Evolutionary conservation across 2,329 filamentous ascomycete species (phyloP), one percentile per base, ranked within the genome.

Genomic region (Fusarium mundagurra): DNA sequence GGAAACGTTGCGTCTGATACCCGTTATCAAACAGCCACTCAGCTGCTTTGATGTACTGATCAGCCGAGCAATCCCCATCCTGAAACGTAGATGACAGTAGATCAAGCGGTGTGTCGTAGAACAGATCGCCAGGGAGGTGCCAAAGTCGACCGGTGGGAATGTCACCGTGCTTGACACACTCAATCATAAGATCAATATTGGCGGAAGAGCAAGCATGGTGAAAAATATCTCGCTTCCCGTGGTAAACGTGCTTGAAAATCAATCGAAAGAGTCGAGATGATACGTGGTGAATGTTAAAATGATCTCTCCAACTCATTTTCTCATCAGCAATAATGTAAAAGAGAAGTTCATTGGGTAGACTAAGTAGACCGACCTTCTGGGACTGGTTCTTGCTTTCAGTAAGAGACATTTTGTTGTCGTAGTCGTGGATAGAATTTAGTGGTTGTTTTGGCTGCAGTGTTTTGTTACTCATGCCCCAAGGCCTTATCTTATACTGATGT

Each of bases 171-270:
- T 29, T 47, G 44, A 47, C 0, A 8, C 44, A 47, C 44, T 29
- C 44, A 29, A 22, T 29, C 0, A 47, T 47, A 2, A 47, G 9
- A 29, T 29, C 27, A 16, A 47, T 24, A 9, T 47, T 29, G 27
- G 5, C 44, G 0, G 0, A 3, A 5, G 4, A 47, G 18, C 44
- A 47, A 16, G 44, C 44, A 3, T 10, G 1, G 5, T 3, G 4
- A 16, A 47, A 47, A 3, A 29, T 11, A 16, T 47, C 44, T 22
- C 24, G 24, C 44, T 10, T 8, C 0, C 44, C 44, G 9, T 47
- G 8, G 27, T 29, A 47, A 16, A 47, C 13, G 0, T 22, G 44
- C 44, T 22, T 47, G 4, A 47, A 29, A 10, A 27, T 47, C 44
- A 29, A 22, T 3, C 29, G 44, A 3, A 47, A 29, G 18, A 47